phyloP scores from a whole-genome alignment of 2,329 filamentous ascomycete species.

The Rhinocladiella mackenziei region DNA sequence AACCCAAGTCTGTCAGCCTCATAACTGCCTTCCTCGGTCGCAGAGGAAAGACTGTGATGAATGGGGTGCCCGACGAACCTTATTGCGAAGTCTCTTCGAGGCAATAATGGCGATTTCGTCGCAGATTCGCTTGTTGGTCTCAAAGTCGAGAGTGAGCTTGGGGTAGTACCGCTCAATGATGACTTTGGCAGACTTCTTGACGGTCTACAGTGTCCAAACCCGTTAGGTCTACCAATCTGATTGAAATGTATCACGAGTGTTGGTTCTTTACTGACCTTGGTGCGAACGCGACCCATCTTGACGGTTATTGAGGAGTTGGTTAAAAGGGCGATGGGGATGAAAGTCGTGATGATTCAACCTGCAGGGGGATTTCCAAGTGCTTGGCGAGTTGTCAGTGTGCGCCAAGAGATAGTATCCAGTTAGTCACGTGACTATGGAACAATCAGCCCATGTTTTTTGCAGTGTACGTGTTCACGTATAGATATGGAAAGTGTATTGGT shows the following conservation, averaged over 20 bases:
- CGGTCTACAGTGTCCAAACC: constrained; percentile 48
- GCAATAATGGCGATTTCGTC: constrained; percentile 99
- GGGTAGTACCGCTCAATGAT: constrained; percentile 99
- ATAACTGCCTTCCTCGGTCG: background rate
- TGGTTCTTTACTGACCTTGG: constrained; percentile 36
- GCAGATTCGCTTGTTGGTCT: constrained; percentile 99
- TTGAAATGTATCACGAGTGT: background rate
- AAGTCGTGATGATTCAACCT: constrained; percentile 2
- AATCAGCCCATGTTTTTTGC: background rate
- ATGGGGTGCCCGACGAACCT: no score
- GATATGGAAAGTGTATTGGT: constrained; percentile 3
- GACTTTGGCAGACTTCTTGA: constrained; percentile 93
- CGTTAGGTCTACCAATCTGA: constrained; percentile 2
- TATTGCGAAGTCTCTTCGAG: constrained; percentile 98
- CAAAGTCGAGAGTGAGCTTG: constrained; percentile 97
- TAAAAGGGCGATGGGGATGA: constrained; percentile 2
- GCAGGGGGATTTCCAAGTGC: no score
- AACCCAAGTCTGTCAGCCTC: constrained; percentile 3
- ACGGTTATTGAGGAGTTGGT: constrained; percentile 30
- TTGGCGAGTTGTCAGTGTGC: constrained; percentile 9
- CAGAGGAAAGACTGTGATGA: background rate
- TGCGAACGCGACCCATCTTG: constrained; percentile 50
- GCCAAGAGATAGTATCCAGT: constrained; percentile 3
- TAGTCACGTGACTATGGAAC: background rate
- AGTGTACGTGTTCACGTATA: background rate